Evolutionary conservation across 495 filamentous ascomycete species (phyloP), one percentile per base, ranked within the genome.

Genomic region (Neurospora pannonica): DNA sequence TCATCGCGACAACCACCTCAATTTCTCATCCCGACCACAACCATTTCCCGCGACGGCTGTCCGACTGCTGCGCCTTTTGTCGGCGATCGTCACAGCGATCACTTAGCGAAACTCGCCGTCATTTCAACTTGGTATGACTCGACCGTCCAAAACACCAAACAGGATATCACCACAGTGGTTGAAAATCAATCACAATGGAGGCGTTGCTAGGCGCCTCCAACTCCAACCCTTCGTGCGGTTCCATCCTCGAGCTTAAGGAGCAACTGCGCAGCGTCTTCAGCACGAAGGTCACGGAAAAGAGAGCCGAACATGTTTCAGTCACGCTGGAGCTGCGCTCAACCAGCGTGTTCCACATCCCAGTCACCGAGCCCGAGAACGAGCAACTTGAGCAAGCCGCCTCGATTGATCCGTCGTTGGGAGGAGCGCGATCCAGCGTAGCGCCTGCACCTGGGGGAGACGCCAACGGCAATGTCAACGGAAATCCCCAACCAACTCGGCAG

Each of bases 231-330:
- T 74, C 79, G 24, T 85, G 84, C 78, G 74, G 46, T 36, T 86
- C 84, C 13, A 71, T 86, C 38, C 77, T 76, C 37, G 83, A 86
- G 15, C 76, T 87, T 21, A 82, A 83, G 72, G 76, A 72, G 38
- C 81, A 78, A 54, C 75, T 87, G 37, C 82, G 82, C 72, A 72
- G 76, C 42, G 38, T 81, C 0, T 77, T 86, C 71, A 73, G 54
- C 15, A 75, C 76, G 34, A 83, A 82, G 70, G 79, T 82, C 1
- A 81, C 81, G 5, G 79, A 82, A 11, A 83, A 80, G 28, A 80
- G 79, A 17, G 85, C 82, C 70, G 81, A 86, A 15, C 84, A 83
- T 71, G 74, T 84, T 36, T 80, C 84, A 8, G 71, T 77, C 42
- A 82, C 80, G 5, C 80, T 84, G 34, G 83, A 84, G 70, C 75